Conservation (phyloP, 306 rosid species). For the Mimosa bimucronata region DNA sequence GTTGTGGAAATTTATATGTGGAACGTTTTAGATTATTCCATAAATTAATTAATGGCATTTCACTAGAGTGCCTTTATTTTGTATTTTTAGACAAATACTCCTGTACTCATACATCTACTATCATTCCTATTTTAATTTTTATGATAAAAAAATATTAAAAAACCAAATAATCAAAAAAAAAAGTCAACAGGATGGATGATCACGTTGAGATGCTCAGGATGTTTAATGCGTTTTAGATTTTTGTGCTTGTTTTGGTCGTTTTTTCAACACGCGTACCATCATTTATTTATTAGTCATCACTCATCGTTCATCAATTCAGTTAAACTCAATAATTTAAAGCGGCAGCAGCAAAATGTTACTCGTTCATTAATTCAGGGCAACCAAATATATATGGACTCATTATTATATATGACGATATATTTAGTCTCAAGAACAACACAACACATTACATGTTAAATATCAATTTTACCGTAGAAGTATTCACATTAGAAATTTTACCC, state of each 20-base stretch:
- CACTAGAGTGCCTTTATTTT: not conserved
- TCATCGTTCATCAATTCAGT: not conserved
- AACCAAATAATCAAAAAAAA: too few relatives aligned
- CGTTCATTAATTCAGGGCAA: not conserved
- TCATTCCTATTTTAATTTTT: too few relatives aligned
- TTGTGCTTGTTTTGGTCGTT: not conserved
- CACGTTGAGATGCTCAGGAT: not conserved
- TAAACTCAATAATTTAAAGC: not conserved
- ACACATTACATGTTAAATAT: too few relatives aligned
- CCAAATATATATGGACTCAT: too few relatives aligned
- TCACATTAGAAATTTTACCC: too few relatives aligned
- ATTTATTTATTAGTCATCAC: not conserved
- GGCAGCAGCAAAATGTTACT: not conserved
- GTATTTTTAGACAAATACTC: not conserved
- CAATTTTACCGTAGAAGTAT: too few relatives aligned
- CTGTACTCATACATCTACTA: too few relatives aligned
- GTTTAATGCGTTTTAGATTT: not conserved
- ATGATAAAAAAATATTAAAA: too few relatives aligned
- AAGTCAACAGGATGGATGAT: not conserved
- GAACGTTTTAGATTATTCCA: not conserved
- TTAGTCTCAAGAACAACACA: too few relatives aligned
- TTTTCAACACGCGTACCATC: not conserved
- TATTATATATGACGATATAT: too few relatives aligned
- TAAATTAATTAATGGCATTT: not conserved
- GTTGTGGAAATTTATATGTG: not conserved